phyloP scores from a whole-genome alignment of 2,329 filamentous ascomycete genomes.

The Trichophyton schoenleinii region DNA sequence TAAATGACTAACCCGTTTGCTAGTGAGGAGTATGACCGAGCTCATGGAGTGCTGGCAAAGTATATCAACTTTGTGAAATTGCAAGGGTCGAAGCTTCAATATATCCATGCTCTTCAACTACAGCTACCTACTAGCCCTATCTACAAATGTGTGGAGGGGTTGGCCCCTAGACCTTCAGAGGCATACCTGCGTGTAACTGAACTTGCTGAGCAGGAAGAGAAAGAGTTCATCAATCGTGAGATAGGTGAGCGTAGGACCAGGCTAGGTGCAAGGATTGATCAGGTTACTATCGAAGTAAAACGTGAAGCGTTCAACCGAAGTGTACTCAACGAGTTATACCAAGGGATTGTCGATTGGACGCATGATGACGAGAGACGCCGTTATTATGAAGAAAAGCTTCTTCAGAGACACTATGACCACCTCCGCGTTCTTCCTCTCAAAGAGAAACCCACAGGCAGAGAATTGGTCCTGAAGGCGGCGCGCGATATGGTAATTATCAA shows the following conservation, averaged over 20 bases:
- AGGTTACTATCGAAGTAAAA: slow-evolving; percentile 79
- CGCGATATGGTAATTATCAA: slow-evolving; percentile 94
- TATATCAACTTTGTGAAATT: slow-evolving; percentile 62
- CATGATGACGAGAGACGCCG: slow-evolving; percentile 73
- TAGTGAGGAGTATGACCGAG: slow-evolving; percentile 47
- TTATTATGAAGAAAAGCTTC: slow-evolving; percentile 77
- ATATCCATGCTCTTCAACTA: slow-evolving; percentile 62
- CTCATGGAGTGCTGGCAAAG: slow-evolving; percentile 59
- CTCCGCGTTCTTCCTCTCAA: slow-evolving; percentile 56
- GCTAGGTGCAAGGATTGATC: slow-evolving; percentile 67
- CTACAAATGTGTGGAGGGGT: slow-evolving; percentile 71
- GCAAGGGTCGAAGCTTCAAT: slow-evolving; percentile 59
- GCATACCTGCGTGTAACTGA: slow-evolving; percentile 75
- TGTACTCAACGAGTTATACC: slow-evolving; percentile 67
- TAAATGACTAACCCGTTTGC: background rate
- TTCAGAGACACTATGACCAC: slow-evolving; percentile 67
- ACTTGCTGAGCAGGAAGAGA: slow-evolving; percentile 74
- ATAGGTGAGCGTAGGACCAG: slow-evolving; percentile 82
- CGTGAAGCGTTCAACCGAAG: slow-evolving; percentile 67
- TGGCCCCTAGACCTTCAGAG: slow-evolving; percentile 63
- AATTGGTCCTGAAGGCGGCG: slow-evolving; percentile 62
- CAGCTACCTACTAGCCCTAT: slow-evolving; percentile 69
- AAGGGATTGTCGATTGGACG: slow-evolving; percentile 78
- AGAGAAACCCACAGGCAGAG: slow-evolving; percentile 57
- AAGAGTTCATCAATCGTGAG: slow-evolving; percentile 74